These are phyloP conservation scores for Papiliotrema nemorosa DNA, from an alignment of 1,284 basidiomycete species.

Conservation along the genomic window DNA sequence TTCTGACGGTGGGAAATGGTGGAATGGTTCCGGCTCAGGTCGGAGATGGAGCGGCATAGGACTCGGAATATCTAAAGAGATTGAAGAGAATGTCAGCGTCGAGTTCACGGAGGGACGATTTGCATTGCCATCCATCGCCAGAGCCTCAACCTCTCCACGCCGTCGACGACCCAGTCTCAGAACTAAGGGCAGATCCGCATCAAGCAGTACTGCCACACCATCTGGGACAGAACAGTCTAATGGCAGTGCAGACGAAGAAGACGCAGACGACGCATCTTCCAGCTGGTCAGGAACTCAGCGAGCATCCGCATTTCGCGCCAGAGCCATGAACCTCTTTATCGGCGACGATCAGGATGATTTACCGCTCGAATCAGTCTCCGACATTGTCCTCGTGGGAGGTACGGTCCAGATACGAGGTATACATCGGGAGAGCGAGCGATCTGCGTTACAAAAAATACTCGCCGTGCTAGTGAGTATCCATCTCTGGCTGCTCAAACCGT, in stretches of 20 bases:
- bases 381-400: conserved; percentile 26
- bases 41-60: conserved; percentile 2
- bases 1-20: conserved; percentile 16
- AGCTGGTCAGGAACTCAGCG: conserved; percentile 27
- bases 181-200: not conserved
- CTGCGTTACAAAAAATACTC: conserved; percentile 21
- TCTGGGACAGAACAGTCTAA: no score
- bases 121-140: not conserved
- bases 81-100: not conserved
- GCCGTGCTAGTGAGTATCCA: conserved; percentile 20
- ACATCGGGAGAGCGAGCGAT: conserved; percentile 12
- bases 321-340: conserved; percentile 10
- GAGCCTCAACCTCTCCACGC: not conserved
- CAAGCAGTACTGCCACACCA: no score
- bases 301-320: not conserved
- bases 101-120: conserved; percentile 4
- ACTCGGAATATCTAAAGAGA: not conserved
- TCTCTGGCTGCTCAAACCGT: not conserved
- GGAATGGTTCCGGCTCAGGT: conserved; percentile 10
- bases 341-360: conserved; percentile 23
- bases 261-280: conserved; percentile 9
- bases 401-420: conserved; percentile 28
- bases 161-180: not conserved
- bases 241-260: not conserved
- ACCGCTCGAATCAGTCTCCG: conserved; percentile 9